Base-by-base conservation (phyloP, 2,329 filamentous ascomycete species). In the Paraconiothyrium sp. region DNA sequence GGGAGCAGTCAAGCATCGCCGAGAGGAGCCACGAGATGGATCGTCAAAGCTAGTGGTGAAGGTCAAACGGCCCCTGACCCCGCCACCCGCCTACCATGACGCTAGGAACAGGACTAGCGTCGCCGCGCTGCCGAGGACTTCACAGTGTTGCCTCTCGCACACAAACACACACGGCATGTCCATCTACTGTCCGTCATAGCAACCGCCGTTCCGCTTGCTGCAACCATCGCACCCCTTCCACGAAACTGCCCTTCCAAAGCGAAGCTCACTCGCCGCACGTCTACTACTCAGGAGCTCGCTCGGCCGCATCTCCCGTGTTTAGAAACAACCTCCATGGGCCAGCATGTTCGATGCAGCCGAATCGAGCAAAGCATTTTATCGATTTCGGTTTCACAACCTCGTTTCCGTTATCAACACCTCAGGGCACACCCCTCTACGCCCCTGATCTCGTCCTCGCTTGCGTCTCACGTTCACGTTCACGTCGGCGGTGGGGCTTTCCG, bases 1-100 rank as follows among this genome's bases (percentile, higher is more conserved):
- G 30, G 20, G 37, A 13, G 20, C 20, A 55, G 35, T 37, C 57
- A 62, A 62, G 62, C 59, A 56, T 60, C 41, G 57, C 56, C 43
- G 39, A 47, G 49, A n/a, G n/a, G 41, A 22, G 14, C 24, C 41
- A 7, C 27, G 13, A 30, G 20, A 49, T 34, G 24, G n/a, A 20
- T 20, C 58, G 27, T 44, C 41, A 8, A 10, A 46, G 39, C 37
- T n/a, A 54, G 14, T 54, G 27, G 46, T 1, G 50, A 52, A 24
- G 56, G 34, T 41, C 20, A 13, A 27, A 37, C 30, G 37, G 37
- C 20, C 24, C 37, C 16, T 37, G 32, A 37, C 32, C 32, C 49
- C 49, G 34, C n/a, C 32, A 20, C 20, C 20, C 20, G 20, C 20
- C 20, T 20, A 20, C 20, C 20, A 20, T 20, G 5, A 10, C 22